Conservation (phyloP, 2,329 filamentous ascomycete species). For the Clarireedia homoeocarpa region DNA sequence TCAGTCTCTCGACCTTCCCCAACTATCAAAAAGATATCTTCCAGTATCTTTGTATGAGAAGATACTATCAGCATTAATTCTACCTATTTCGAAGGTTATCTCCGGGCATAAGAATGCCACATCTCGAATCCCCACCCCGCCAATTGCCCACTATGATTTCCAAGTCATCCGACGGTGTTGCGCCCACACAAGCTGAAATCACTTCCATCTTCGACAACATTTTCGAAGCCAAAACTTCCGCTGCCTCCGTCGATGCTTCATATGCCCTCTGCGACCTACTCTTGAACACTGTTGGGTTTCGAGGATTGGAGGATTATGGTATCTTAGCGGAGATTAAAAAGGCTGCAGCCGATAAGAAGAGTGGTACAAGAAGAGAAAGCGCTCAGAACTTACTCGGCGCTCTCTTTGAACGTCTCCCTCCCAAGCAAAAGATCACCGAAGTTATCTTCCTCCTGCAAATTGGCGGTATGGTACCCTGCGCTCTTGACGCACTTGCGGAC, state of each 20-base stretch:
- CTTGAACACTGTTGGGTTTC: conserved; percentile 56
- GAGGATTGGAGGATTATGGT: conserved; percentile 53
- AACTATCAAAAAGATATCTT: background rate
- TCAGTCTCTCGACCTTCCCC: conserved; percentile 10
- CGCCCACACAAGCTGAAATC: conserved; percentile 58
- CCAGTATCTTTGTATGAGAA: conserved; percentile 6
- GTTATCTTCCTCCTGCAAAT: conserved; percentile 77
- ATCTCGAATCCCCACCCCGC: conserved; percentile 34
- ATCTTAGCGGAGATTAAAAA: conserved; percentile 60
- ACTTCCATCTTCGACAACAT: conserved; percentile 56
- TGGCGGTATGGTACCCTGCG: conserved; percentile 61
- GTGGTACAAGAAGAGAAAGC: conserved; percentile 73
- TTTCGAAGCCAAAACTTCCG: conserved; percentile 50
- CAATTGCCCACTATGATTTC: conserved; percentile 38
- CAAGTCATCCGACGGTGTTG: conserved; percentile 34
- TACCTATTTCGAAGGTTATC: conserved; percentile 15
- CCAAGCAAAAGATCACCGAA: conserved; percentile 70
- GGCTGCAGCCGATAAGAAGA: conserved; percentile 91
- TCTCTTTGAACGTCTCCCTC: conserved; percentile 82
- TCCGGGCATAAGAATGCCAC: conserved; percentile 37
- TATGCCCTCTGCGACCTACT: conserved; percentile 58
- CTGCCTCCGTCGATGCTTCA: conserved; percentile 51
- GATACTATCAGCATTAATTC: conserved; percentile 10
- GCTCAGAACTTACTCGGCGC: conserved; percentile 93
- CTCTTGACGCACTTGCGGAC: conserved; percentile 80